Conservation (phyloP, 169 alveolate genomes). For the Cryptosporidium andersoni region DNA sequence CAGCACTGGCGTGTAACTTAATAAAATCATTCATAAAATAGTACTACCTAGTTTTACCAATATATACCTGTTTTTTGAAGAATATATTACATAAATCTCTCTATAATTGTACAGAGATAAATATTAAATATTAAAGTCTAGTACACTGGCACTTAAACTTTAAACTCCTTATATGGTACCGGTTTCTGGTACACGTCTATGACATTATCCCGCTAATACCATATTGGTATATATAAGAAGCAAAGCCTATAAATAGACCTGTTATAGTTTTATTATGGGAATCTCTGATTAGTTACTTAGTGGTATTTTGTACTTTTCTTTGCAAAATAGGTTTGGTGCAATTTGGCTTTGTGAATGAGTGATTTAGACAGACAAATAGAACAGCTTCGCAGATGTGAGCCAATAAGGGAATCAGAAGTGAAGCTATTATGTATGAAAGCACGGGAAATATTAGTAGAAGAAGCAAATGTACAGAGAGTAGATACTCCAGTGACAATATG, state of each 20-base stretch:
- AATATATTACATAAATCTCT: background rate
- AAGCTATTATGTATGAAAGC: conserved; percentile 95
- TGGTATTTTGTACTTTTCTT: no score
- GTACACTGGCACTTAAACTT: background rate
- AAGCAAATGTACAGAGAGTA: conserved; percentile 93
- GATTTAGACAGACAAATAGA: conserved; percentile 91
- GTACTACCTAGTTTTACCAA: background rate
- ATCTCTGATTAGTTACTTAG: no score
- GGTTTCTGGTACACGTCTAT: background rate
- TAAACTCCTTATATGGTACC: background rate
- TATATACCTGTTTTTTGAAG: background rate
- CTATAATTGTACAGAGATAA: background rate
- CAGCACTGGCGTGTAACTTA: conserved; percentile 8
- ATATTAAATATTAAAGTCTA: background rate
- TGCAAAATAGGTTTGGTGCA: no score
- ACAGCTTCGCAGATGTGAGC: conserved; percentile 91
- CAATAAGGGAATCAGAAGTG: conserved; percentile 94
- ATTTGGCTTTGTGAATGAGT: conserved; percentile 63
- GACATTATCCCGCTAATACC: background rate
- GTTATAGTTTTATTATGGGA: background rate
- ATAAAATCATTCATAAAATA: conserved; percentile 15
- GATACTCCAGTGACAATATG: conserved; percentile 98
- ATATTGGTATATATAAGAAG: background rate
- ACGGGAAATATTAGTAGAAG: conserved; percentile 95
- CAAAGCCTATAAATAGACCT: background rate